phyloP scores from a whole-genome alignment of 495 filamentous ascomycete species.

The Sabuloglossum arenarium region DNA sequence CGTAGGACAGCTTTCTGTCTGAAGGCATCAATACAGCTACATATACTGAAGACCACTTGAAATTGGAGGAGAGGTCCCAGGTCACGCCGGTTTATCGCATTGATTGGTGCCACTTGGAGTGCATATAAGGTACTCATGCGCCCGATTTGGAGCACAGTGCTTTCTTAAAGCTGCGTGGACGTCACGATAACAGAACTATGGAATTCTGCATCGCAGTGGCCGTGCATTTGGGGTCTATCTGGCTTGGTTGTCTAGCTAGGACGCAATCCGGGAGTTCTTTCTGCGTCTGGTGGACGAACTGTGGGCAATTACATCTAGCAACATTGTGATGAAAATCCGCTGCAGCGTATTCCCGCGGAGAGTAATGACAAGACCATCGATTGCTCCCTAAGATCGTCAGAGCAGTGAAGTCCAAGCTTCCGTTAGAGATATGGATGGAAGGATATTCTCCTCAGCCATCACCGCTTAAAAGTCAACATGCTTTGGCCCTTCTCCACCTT shows the following conservation, averaged over 20 bases:
- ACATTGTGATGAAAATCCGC: too few species aligned
- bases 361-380: too few species aligned
- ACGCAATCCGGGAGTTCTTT: too few species aligned
- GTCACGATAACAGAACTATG: too few species aligned
- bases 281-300: too few species aligned
- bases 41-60: background rate
- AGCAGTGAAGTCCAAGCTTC: background rate
- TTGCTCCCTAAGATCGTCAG: too few species aligned
- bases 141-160: background rate
- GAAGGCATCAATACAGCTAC: background rate
- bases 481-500: slow-evolving; percentile 62
- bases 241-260: too few species aligned
- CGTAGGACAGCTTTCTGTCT: background rate
- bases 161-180: background rate
- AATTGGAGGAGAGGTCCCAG: background rate
- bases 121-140: background rate
- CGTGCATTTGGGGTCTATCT: too few species aligned
- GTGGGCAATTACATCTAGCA: too few species aligned
- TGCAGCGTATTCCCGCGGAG: too few species aligned
- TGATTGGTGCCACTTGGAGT: background rate
- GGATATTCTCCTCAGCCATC: background rate
- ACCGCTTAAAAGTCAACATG: slow-evolving; percentile 41
- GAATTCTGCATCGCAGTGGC: too few species aligned
- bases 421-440: background rate
- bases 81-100: background rate